Base-by-base conservation (phyloP, 2,329 filamentous ascomycete genomes). In the Neofusicoccum ribis region DNA sequence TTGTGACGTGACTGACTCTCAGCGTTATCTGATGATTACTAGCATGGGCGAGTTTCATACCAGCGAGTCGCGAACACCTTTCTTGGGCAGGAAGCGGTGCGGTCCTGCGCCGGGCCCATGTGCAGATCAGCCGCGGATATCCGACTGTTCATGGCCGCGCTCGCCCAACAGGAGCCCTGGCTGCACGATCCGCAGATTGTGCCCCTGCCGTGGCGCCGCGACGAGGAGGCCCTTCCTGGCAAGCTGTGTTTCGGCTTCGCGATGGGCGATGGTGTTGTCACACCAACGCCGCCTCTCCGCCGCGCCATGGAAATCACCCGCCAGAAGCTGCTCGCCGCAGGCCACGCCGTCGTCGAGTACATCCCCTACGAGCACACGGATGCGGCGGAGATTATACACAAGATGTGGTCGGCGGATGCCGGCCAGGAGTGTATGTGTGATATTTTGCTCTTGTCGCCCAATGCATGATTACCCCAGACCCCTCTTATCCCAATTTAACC, bases 161-260 rank as follows among this genome's bases (percentile, higher is more conserved):
- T 91, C 2, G 77, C 92, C 1, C 79, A 78, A 14, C 83, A 83
- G 39, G 70, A 86, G 62, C 89, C 89, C 0, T 92, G 89, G 89
- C 75, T 86, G 2, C 77, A 85, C 68, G 89, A 92, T 72, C 88
- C 89, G 0, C 77, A 88, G 0, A 87, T 89, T 0, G 76, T 87
- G 46, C 86, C 89, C 17, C 79, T 92, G 0, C 88, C 88, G 0
- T 92, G 88, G 84, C 75, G 82, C 31, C 23, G 54, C n/a, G 80
- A 85, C 2, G 70, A 75, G 9, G 80, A 85, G 2, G 70, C 74
- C 9, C 73, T 78, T 36, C 71, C 77, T 34, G 62, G 56, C 5
- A 74, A 72, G 46, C 64, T 79, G 1, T 68, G 58, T 8, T 75
- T 80, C 20, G 77, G 72, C 2, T 41, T 23, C n/a, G 27, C 20